Evolutionary conservation across 2,329 filamentous ascomycete species (phyloP).

Genomic region (Cladophialophora psammophila): DNA sequence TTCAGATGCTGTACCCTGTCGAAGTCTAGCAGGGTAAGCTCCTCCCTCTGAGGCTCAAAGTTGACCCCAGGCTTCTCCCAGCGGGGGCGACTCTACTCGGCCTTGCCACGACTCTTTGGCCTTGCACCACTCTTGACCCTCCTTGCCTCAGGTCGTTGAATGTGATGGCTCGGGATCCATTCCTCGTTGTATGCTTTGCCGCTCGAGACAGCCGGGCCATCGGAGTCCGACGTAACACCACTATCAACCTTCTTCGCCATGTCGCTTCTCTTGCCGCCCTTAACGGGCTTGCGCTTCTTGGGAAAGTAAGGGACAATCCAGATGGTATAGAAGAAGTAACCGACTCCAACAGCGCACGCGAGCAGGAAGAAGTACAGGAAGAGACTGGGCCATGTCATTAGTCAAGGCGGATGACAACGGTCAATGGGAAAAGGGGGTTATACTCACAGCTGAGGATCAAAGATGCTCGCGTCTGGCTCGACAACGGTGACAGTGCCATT

Average conservation of each 20-base stretch:
- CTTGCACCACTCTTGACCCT: constrained; percentile 61
- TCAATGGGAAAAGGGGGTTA: constrained; percentile 21
- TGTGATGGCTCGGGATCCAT: constrained; percentile 91
- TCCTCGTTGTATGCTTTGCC: constrained; percentile 85
- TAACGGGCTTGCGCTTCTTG: constrained; percentile 55
- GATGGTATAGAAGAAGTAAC: constrained; percentile 98
- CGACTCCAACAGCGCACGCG: constrained; percentile 76
- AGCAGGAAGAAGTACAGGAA: constrained; percentile 96
- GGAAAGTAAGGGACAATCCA: constrained; percentile 97
- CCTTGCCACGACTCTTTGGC: constrained; percentile 51
- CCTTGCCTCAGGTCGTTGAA: constrained; percentile 79
- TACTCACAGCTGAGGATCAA: constrained; percentile 88
- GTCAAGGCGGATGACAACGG: constrained; percentile 27
- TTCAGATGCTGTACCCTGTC: background rate
- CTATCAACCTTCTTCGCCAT: constrained; percentile 70
- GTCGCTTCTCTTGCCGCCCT: constrained; percentile 58
- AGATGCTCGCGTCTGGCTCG: constrained; percentile 87
- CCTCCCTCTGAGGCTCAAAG: background rate
- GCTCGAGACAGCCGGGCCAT: constrained; percentile 72
- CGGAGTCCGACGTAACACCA: constrained; percentile 70
- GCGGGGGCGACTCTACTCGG: constrained; percentile 27
- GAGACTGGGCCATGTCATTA: constrained; percentile 66
- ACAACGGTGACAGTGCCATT: constrained; percentile 86
- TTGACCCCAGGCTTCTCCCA: background rate
- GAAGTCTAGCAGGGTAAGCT: background rate